These are phyloP conservation scores for Arthrobotrys sinensis DNA, from an alignment of 2,329 filamentous ascomycete species.

Conservation along the genomic window DNA sequence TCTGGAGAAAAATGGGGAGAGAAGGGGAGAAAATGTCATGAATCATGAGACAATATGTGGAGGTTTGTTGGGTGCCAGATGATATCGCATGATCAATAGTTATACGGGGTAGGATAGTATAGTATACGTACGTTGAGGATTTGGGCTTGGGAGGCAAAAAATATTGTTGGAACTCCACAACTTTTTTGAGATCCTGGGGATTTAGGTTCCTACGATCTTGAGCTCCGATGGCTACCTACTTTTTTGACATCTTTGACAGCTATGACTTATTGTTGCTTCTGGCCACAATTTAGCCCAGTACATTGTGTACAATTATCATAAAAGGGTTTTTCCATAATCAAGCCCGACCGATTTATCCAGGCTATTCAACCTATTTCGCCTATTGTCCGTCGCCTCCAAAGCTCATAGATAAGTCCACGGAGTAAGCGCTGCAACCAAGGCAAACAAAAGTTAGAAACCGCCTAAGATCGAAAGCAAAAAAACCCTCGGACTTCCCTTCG, in stretches of 20 bases:
- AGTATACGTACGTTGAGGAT: background rate
- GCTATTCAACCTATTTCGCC: conserved; percentile 57
- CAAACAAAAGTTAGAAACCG: conserved; percentile 11
- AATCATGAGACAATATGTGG: conserved; percentile 25
- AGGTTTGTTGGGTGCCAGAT: background rate
- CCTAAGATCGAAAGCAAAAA: background rate
- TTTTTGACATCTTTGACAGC: conserved; percentile 15
- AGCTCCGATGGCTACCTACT: conserved; percentile 17
- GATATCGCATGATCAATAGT: conserved; percentile 32
- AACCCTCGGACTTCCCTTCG: conserved; percentile 30
- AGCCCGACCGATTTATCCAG: conserved; percentile 25
- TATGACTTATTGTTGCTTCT: conserved; percentile 30
- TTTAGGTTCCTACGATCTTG: conserved; percentile 23
- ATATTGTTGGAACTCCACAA: conserved; percentile 24
- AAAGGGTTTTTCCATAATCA: background rate
- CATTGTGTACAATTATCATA: conserved; percentile 4
- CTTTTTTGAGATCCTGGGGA: conserved; percentile 14
- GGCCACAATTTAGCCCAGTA: conserved; percentile 45
- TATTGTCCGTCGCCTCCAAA: conserved; percentile 52
- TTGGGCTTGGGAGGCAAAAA: background rate
- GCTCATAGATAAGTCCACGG: conserved; percentile 7
- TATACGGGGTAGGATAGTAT: background rate
- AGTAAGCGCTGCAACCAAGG: conserved; percentile 18
- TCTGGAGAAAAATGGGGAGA: background rate
- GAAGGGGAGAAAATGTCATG: conserved; percentile 33